These are phyloP conservation scores for Pyracantha coccinea DNA, from an alignment of 331 rosid species.

Conservation along the genomic window DNA sequence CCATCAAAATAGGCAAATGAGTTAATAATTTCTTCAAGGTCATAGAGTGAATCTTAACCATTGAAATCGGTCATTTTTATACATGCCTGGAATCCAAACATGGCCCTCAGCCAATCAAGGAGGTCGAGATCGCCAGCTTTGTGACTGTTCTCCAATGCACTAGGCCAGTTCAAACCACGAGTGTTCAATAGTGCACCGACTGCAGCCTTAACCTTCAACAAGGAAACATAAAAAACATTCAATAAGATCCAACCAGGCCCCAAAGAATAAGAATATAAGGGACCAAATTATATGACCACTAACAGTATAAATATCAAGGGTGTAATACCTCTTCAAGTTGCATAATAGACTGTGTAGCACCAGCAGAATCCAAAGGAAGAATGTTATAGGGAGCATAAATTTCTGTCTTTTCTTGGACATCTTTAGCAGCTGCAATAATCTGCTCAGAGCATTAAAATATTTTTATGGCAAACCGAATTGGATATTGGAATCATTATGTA, in stretches of 20 bases:
- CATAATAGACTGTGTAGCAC: conserved; percentile 82
- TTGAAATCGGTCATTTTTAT: neutral
- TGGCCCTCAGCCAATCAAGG: conserved; percentile 96
- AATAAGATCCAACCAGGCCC: conserved; percentile 18
- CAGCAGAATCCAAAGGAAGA: conserved; percentile 94
- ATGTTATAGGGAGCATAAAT: conserved; percentile 84
- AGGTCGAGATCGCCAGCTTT: conserved; percentile 70
- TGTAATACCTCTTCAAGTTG: conserved; percentile 82
- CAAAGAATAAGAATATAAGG: conserved; percentile 2
- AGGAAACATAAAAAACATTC: conserved; percentile 17
- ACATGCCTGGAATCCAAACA: conserved; percentile 93
- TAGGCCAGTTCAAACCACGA: conserved; percentile 90
- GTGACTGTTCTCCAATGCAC: conserved; percentile 68
- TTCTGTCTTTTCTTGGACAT: conserved; percentile 93
- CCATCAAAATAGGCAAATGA: conserved; percentile 27
- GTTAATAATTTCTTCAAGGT: conserved; percentile 1
- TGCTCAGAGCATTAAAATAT: conserved; percentile 18
- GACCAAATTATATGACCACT: neutral
- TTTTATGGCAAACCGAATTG: neutral
- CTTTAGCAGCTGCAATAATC: conserved; percentile 95
- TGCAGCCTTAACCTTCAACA: conserved; percentile 72
- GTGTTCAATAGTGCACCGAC: conserved; percentile 71
- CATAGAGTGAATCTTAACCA: neutral
- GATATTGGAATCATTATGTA: neutral
- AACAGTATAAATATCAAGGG: neutral